Evolutionary conservation across 2,329 filamentous ascomycete genomes (phyloP).

Genomic region (Alternaria sp.): DNA sequence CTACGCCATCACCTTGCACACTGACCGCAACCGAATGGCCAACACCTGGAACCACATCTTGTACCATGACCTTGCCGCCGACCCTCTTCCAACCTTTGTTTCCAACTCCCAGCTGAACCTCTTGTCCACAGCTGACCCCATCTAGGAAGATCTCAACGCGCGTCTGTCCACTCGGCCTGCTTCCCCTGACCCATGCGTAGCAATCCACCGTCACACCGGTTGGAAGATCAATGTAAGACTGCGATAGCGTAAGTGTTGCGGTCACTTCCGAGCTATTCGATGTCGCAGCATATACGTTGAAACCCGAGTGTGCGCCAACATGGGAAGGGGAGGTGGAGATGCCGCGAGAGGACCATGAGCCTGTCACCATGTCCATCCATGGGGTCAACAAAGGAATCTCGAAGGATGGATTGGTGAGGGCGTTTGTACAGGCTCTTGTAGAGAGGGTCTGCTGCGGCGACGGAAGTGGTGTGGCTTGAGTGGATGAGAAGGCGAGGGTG

Average conservation of each 20-base stretch:
- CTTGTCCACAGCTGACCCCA: slow-evolving; percentile 22
- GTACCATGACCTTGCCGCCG: slow-evolving; percentile 13
- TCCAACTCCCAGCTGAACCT: neutral
- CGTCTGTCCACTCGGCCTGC: slow-evolving; percentile 15
- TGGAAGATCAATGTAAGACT: slow-evolving; percentile 17
- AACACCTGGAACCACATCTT: slow-evolving; percentile 8
- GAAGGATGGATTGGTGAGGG: slow-evolving; percentile 31
- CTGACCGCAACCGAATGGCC: slow-evolving; percentile 25
- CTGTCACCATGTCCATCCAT: slow-evolving; percentile 28
- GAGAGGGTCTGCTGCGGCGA: neutral
- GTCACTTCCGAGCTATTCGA: slow-evolving; percentile 23
- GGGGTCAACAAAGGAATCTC: slow-evolving; percentile 16
- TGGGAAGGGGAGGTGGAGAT: slow-evolving; percentile 8
- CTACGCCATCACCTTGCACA: slow-evolving; percentile 22
- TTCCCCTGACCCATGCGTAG: slow-evolving; percentile 21
- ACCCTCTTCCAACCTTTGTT: slow-evolving; percentile 22
- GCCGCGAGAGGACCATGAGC: slow-evolving; percentile 24
- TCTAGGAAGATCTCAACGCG: slow-evolving; percentile 29
- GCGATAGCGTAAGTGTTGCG: slow-evolving; percentile 23
- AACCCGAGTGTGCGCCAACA: slow-evolving; percentile 4
- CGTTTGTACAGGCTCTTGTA: slow-evolving; percentile 22
- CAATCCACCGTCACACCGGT: slow-evolving; percentile 16
- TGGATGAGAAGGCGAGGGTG: slow-evolving; percentile 1
- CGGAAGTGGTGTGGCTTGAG: neutral
- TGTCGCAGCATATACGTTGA: slow-evolving; percentile 17